Conservation (phyloP, 345 rosid species). For the Eucalyptus dawsonii region DNA sequence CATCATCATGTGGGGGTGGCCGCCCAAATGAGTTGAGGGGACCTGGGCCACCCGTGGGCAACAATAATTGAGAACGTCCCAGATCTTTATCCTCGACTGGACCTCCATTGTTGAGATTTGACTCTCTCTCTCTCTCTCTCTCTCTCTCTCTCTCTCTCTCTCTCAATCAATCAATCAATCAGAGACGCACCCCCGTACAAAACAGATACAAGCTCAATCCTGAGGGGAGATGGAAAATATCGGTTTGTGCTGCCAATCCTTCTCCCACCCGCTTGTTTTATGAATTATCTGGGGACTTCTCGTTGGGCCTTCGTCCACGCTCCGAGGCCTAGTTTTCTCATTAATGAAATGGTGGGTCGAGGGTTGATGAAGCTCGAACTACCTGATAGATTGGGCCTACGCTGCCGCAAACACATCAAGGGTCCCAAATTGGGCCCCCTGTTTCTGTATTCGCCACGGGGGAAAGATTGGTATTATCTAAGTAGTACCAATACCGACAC, state of each 20-base stretch:
- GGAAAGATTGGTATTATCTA: not conserved
- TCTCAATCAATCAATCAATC: too few species aligned
- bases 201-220: not conserved
- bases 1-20: not conserved
- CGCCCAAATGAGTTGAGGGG: not conserved
- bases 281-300: not conserved
- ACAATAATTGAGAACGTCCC: not conserved
- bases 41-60: not conserved
- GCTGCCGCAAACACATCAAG: not conserved
- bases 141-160: not conserved
- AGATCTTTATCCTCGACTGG: not conserved
- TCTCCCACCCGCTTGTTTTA: not conserved
- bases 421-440: not conserved
- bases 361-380: not conserved
- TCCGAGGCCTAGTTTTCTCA: not conserved
- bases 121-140: not conserved
- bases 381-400: not conserved
- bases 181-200: not conserved
- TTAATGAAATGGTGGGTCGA: not conserved
- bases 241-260: not conserved
- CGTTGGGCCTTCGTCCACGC: not conserved
- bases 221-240: not conserved
- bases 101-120: not conserved
- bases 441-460: not conserved
- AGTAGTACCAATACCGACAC: fast-evolving